These are phyloP conservation scores for Aspergillus novoparasiticus DNA, from an alignment of 2,329 filamentous ascomycete species.

Conservation along the genomic window DNA sequence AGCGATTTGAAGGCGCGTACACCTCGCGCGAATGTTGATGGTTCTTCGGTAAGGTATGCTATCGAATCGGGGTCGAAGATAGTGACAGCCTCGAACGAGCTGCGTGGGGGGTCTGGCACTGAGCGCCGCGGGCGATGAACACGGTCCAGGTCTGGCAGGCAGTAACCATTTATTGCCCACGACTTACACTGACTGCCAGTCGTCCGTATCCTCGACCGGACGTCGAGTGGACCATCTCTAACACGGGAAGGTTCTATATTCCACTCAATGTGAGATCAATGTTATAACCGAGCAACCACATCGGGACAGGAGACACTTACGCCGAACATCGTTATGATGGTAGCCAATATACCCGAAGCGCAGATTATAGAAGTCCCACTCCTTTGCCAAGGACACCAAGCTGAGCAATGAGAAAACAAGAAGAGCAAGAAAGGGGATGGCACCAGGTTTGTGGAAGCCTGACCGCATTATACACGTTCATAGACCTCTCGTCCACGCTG, in stretches of 20 bases:
- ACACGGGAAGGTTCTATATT: conserved; percentile 30
- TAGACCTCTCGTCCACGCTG: conserved; percentile 11
- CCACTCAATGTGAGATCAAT: background rate
- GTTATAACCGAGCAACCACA: background rate
- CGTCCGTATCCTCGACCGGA: conserved; percentile 19
- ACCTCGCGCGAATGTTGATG: conserved; percentile 30
- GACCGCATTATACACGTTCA: conserved; percentile 36
- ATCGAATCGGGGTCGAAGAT: conserved; percentile 23
- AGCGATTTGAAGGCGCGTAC: conserved; percentile 35
- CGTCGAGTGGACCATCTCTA: conserved; percentile 25
- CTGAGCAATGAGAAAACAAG: conserved; percentile 37
- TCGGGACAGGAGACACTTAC: conserved; percentile 24
- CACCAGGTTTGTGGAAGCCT: conserved; percentile 36
- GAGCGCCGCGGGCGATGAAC: conserved; percentile 15
- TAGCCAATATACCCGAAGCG: conserved; percentile 32
- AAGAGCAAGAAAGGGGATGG: conserved; percentile 37
- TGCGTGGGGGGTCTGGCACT: conserved; percentile 16
- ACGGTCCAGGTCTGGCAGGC: conserved; percentile 14
- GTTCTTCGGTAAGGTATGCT: conserved; percentile 21
- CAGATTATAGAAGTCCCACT: conserved; percentile 32
- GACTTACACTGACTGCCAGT: conserved; percentile 22
- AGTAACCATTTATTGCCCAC: conserved; percentile 16
- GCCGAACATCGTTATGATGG: conserved; percentile 24
- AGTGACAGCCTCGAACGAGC: conserved; percentile 22
- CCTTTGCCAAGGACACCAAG: conserved; percentile 33